phyloP scores from a whole-genome alignment of 805 yeast species.

The Debaryomyces maramus region DNA sequence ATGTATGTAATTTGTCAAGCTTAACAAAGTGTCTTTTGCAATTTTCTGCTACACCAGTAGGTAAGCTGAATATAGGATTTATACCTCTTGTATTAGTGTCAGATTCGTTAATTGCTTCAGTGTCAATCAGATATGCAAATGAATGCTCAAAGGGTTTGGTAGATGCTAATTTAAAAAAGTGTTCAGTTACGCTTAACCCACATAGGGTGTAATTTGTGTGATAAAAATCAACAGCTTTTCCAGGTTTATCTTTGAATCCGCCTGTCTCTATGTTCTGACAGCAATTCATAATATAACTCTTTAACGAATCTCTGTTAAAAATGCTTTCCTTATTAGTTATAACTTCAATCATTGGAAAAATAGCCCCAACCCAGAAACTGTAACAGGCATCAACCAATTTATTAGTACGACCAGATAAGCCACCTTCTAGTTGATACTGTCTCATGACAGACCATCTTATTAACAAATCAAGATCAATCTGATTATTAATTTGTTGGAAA shows the following conservation, averaged over 20 bases:
- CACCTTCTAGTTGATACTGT: slow-evolving; percentile 78
- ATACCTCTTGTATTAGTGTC: slow-evolving; percentile 16
- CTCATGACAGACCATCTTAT: slow-evolving; percentile 68
- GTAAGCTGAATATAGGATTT: slow-evolving; percentile 31
- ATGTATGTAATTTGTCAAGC: background rate
- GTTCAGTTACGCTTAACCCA: slow-evolving; percentile 68
- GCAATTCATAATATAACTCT: slow-evolving; percentile 68
- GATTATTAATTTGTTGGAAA: slow-evolving; percentile 10
- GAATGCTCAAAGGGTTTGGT: slow-evolving; percentile 5
- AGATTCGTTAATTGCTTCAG: slow-evolving; percentile 9
- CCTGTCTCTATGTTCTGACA: slow-evolving; percentile 65
- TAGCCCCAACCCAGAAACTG: slow-evolving; percentile 92
- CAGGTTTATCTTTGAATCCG: slow-evolving; percentile 90
- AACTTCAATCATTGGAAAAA: slow-evolving; percentile 62
- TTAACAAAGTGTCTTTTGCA: slow-evolving; percentile 15
- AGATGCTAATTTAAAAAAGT: slow-evolving; percentile 27
- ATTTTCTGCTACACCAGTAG: slow-evolving; percentile 34
- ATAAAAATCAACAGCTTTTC: slow-evolving; percentile 75
- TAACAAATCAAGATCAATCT: slow-evolving; percentile 50
- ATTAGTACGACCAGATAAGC: slow-evolving; percentile 86
- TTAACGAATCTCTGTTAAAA: slow-evolving; percentile 58
- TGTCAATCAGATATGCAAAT: slow-evolving; percentile 20
- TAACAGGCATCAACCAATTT: slow-evolving; percentile 96
- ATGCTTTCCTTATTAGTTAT: slow-evolving; percentile 9
- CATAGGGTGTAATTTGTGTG: slow-evolving; percentile 84